These are phyloP conservation scores for Solanum sejunctum DNA, from an alignment of 257 asterid genomes.

Conservation along the genomic window DNA sequence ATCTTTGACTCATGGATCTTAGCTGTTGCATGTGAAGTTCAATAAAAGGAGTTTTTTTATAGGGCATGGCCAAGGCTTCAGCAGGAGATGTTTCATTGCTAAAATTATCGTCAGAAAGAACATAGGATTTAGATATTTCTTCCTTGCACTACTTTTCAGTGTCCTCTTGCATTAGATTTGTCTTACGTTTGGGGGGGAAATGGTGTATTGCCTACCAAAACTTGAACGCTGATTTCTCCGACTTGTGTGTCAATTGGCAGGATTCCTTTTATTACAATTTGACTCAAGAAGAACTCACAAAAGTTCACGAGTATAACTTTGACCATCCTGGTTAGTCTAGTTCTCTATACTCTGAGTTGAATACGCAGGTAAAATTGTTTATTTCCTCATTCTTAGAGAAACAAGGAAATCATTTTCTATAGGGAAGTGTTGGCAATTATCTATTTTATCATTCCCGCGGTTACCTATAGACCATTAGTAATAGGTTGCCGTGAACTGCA, in stretches of 20 bases:
- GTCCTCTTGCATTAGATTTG: not conserved
- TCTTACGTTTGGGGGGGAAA: not conserved
- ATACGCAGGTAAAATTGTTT: not conserved
- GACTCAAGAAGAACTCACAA: conserved; percentile 76
- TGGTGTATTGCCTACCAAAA: not conserved
- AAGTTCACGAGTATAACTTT: conserved; percentile 92
- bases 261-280: conserved; percentile 87
- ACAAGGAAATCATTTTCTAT: not conserved
- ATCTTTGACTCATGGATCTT: not conserved
- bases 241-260: conserved; percentile 30
- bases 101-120: not conserved
- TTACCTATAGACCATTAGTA: not conserved
- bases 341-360: not conserved
- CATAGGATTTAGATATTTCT: not conserved
- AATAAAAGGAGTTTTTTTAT: not conserved
- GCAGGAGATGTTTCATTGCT: not conserved
- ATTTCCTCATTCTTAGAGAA: not conserved
- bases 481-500: not conserved
- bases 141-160: not conserved
- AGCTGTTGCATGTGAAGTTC: not conserved
- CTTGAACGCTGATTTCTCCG: not conserved
- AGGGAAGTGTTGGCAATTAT: not conserved
- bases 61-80: not conserved
- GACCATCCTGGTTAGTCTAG: conserved; percentile 90
- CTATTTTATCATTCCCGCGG: not conserved